Base-by-base conservation (phyloP, 176 grass and related monocot genomes). In the Zoysia pacifica region DNA sequence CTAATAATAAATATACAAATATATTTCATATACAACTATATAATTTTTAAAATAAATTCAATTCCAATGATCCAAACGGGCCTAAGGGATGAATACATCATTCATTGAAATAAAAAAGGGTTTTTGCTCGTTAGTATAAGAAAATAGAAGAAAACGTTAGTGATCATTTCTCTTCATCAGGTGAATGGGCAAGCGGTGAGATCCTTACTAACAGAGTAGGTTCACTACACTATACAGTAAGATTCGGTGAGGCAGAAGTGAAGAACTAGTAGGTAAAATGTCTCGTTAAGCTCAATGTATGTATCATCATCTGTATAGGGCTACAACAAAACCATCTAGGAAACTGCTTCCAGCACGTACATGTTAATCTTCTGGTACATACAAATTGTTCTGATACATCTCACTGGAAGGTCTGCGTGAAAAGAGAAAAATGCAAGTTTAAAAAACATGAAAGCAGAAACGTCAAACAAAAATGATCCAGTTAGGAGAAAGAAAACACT, bases 251-350 rank as follows among this genome's bases (percentile, higher is more conserved):
- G 49, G 61, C 11, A 2, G 11, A 3, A 50, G 28, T n/a, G 5
- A 1, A 50, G 59, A 65, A 60, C 70, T 40, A 65, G 45, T 16
- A 36, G 35, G 68, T 55, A 9, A 81, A 76, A 16, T 37, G 14
- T 40, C 65, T 69, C 58, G 50, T 45, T 69, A 71, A 52, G 49
- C 48, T 71, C 66, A 36, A 76, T 48, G 19, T 60, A 18, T 85
- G 49, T 66, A 76, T 80, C 48, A 55, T 9, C 48, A 55, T 9
- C 69, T 59, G 20, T 76, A 44, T 72, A 72, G n/a, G 67, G 19
- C 44, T 73, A 83, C 60, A 73, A 81, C 66, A 89, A 64, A 85
- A 82, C 49, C 70, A 67, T 43, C 35, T 11, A 51, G 35, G 18
- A 77, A 89, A 74, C 58, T 67, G 58, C 66, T 67, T 46, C 56